phyloP scores from a whole-genome alignment of 768 basidiomycete species.

The Tulasnella sp. region DNA sequence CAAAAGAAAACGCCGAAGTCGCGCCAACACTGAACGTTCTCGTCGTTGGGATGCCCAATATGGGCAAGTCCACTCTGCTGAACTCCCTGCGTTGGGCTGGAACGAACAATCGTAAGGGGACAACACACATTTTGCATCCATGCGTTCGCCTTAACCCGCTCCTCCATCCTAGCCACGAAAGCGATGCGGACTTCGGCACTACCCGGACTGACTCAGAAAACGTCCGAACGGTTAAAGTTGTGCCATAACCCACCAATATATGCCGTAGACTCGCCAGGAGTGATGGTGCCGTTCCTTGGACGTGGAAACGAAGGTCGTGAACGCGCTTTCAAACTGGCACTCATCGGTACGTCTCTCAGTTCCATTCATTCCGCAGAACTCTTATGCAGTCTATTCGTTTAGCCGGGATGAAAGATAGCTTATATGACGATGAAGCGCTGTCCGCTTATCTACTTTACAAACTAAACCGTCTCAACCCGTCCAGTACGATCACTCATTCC shows the following conservation, averaged over 20 bases:
- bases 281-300: slow-evolving; percentile 95
- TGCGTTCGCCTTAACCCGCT: slow-evolving; percentile 3
- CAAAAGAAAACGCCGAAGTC: slow-evolving; percentile 63
- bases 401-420: slow-evolving; percentile 93
- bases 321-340: slow-evolving; percentile 86
- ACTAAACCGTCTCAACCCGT: slow-evolving; percentile 75
- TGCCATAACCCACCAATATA: slow-evolving; percentile 71
- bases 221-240: slow-evolving; percentile 90
- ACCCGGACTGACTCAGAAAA: slow-evolving; percentile 87
- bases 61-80: slow-evolving; percentile 93
- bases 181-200: slow-evolving; percentile 86
- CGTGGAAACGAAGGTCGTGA: slow-evolving; percentile 84
- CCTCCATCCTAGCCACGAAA: slow-evolving; percentile 61
- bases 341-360: slow-evolving; percentile 72
- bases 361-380: slow-evolving; percentile 29
- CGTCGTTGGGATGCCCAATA: slow-evolving; percentile 98
- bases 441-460: slow-evolving; percentile 86
- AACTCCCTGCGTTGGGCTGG: slow-evolving; percentile 89
- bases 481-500: slow-evolving; percentile 64
- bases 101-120: slow-evolving; percentile 75
- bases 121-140: not conserved
- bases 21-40: slow-evolving; percentile 82
- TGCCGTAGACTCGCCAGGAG: slow-evolving; percentile 93
- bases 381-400: slow-evolving; percentile 35
- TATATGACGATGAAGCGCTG: slow-evolving; percentile 83